phyloP scores from a whole-genome alignment of 345 rosid species.

The Erysimum cheiranthoides region DNA sequence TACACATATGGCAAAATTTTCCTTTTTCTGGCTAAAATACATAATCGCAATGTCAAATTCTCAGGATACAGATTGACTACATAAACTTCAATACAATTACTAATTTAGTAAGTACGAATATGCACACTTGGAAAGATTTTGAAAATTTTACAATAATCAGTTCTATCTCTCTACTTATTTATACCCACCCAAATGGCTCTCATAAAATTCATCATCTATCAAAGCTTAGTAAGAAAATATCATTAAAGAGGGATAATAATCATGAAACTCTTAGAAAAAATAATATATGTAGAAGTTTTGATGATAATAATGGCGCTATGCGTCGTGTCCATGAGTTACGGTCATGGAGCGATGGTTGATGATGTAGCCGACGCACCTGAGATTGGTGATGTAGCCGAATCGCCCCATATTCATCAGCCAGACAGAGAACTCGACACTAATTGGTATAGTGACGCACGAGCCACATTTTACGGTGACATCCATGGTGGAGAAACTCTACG shows the following conservation, averaged over 20 bases:
- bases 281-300: not conserved
- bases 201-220: not conserved
- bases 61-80: not conserved
- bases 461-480: slow-evolving; percentile 42
- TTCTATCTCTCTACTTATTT: not conserved
- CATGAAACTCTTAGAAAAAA: slow-evolving; percentile 6
- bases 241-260: not conserved
- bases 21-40: too few relatives aligned
- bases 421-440: not conserved
- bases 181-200: not conserved
- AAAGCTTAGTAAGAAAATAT: not conserved
- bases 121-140: not conserved
- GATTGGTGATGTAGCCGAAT: not conserved
- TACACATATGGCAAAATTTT: too few relatives aligned
- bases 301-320: slow-evolving; percentile 7
- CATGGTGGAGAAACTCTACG: slow-evolving; percentile 31
- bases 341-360: not conserved
- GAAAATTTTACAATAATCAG: not conserved
- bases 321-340: not conserved
- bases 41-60: too few relatives aligned
- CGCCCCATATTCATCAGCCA: not conserved
- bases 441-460: slow-evolving; percentile 39
- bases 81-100: not conserved
- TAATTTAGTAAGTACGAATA: too few relatives aligned
- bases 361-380: not conserved